A percentile compares a stretch with the other conserved stretches of the same genome.
Evolutionary conservation across 768 basidiomycete genomes (phyloP).

Genomic region (Xerocomellus intermedius): DNA sequence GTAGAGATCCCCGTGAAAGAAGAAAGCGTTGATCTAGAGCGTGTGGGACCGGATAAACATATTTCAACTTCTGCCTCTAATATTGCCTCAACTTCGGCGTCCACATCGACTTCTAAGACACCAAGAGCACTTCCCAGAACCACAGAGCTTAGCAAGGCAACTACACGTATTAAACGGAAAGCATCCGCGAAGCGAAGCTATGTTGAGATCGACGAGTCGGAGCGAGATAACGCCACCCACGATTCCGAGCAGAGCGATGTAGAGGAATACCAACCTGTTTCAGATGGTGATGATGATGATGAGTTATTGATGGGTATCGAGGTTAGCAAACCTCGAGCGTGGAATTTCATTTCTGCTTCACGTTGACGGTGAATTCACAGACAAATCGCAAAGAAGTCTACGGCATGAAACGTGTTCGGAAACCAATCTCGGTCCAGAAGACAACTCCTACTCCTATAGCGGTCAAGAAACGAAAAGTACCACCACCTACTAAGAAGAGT

Average conservation of each 20-base stretch:
- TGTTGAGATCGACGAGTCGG: constrained; percentile 32
- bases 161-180: constrained; percentile 22
- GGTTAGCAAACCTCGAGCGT: constrained; percentile 35
- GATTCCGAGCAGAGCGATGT: constrained; percentile 11
- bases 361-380: constrained; percentile 26
- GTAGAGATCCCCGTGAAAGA: constrained; percentile 61
- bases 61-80: constrained; percentile 16
- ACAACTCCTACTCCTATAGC: neutral
- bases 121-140: constrained; percentile 9
- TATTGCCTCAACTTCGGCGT: constrained; percentile 9
- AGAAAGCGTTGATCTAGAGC: constrained; percentile 51
- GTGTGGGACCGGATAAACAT: neutral
- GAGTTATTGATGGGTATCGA: constrained; percentile 61
- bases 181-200: constrained; percentile 24
- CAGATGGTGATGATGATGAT: constrained; percentile 64
- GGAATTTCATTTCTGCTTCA: neutral
- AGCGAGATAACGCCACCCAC: constrained; percentile 15
- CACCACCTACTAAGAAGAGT: constrained; percentile 10
- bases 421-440: constrained; percentile 4
- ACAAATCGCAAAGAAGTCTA: constrained; percentile 40
- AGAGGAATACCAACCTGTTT: constrained; percentile 17
- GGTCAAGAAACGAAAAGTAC: constrained; percentile 25
- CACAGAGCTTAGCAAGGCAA: neutral
- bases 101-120: constrained; percentile 8
- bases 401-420: constrained; percentile 28